A percentile compares a stretch with the other conserved stretches of the same genome.
Conservation (phyloP, 1,284 basidiomycete genomes). For the Stereum hirsutum region DNA sequence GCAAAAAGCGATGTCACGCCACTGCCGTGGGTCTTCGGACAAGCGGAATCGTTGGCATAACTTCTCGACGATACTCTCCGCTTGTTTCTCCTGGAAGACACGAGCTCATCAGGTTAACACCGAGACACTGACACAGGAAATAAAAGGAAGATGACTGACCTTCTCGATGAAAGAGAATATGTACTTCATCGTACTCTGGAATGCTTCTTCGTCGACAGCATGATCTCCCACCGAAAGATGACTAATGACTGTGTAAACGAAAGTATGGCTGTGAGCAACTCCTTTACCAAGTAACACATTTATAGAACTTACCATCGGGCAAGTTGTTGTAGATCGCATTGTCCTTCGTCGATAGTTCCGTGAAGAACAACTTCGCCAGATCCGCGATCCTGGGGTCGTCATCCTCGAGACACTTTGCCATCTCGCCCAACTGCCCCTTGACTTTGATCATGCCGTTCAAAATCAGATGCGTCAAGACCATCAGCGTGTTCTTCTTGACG, state of each 20-base stretch:
- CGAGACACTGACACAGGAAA: not conserved
- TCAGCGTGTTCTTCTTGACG: conserved; percentile 98
- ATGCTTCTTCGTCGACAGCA: conserved; percentile 87
- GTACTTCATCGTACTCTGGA: conserved; percentile 90
- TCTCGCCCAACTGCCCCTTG: conserved; percentile 97
- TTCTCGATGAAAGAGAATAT: conserved; percentile 98
- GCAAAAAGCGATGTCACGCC: conserved; percentile 97
- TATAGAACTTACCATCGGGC: conserved; percentile 62
- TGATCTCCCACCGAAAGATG: conserved; percentile 92
- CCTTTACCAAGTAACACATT: not conserved
- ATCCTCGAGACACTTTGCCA: conserved; percentile 98
- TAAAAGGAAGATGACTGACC: conserved; percentile 33
- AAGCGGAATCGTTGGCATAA: conserved; percentile 91
- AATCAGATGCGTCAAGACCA: conserved; percentile 97
- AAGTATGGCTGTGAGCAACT: conserved; percentile 3
- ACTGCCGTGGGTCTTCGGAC: conserved; percentile 85
- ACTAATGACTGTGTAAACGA: conserved; percentile 65
- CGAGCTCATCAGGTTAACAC: not conserved
- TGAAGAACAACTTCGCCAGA: conserved; percentile 96
- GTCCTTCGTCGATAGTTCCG: conserved; percentile 94
- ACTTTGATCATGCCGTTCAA: conserved; percentile 99
- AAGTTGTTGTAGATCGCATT: conserved; percentile 99
- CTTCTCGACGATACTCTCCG: conserved; percentile 91
- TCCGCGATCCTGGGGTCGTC: conserved; percentile 85
- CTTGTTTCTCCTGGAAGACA: conserved; percentile 76